Evolutionary conservation across 208 protist genomes (phyloP), one percentile per base, ranked within the genome.

Genomic region (Kentomonas sorsogonicus): DNA sequence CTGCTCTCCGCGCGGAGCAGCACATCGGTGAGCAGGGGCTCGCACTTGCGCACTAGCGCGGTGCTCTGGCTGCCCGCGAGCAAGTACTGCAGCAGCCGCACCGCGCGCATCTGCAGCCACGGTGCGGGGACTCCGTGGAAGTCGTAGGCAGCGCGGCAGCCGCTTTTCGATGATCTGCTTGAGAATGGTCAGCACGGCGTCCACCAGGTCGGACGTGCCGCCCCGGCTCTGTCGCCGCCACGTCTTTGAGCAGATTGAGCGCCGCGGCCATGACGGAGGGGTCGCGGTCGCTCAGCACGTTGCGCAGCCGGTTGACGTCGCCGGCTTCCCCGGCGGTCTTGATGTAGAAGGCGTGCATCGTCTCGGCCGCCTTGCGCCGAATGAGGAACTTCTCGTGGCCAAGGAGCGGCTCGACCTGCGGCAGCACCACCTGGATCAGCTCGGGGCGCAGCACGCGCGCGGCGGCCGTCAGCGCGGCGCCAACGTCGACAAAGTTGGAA

Each of bases 61-160:
- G n/a, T n/a, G n/a, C n/a, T n/a, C n/a, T n/a, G n/a, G n/a, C n/a
- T n/a, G n/a, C n/a, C n/a, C n/a, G n/a, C n/a, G n/a, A n/a, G 87
- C 72, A 20, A 98, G 72, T 6, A 94, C 58, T 10, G 74, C 40
- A 99, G 50, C 11, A 98, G 41, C 27, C 85, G 77, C 7, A 99
- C 61, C 7, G 98, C 56, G 29, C 85, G 69, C 38, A 99, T 96
- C 79, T 99, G 98, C 18, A 98, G 76, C 97, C 97, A 99, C 31
- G 98, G 98, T 10, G 96, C 93, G 26, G 96, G 97, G 18, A 98
- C 83, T 57, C 86, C 78, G 69, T 98, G 97, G 69, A 98, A 99
- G 34, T 98, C 91, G 73, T 95, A 99, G 15, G n/a, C 82, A 73
- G 25, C 69, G 62, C 29, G 94, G 66, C 22, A 99, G 77, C 11